Base-by-base conservation (phyloP, 2,329 filamentous ascomycete genomes). In the Xylariaceae sp. region DNA sequence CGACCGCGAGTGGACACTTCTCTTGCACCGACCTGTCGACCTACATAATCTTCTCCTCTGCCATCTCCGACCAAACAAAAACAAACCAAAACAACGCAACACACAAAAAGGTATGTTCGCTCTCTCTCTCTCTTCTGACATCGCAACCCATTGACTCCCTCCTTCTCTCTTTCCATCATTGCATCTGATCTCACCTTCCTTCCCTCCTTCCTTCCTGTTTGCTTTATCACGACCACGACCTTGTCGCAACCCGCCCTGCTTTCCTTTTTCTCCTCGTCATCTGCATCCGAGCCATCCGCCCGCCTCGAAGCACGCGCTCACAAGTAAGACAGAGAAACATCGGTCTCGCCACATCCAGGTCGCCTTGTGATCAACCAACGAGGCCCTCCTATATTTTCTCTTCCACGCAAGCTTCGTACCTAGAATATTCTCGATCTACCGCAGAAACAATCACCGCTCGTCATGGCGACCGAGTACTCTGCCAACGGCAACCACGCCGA, bases 401-500 rank as follows among this genome's bases (percentile, higher is more conserved):
- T 13, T 34, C 6, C 23, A 48, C 44, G 44, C 51, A 37, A 55
- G 59, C 59, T 56, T 51, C 45, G 51, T n/a, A 45, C 41, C 9
- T 45, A 13, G 10, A 45, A 45, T n/a, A n/a, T 45, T 45, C 23
- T 51, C 49, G 41, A 45, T 30, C 23, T 30, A 30, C 23, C 23
- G 23, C 11, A 35, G 23, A 13, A 18, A 10, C 23, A 35, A 52
- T 59, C 53, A 56, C 37, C 61, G 59, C 63, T 66, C 66, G 68
- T 66, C 67, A 80, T 80, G 77, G 73, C 78, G 66, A 72, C 71
- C 65, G 68, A 72, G 59, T 68, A 69, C 35, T 68, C 73, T 69
- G 71, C 73, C 73, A 82, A 81, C 73, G 79, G 79, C 71, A 79
- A 78, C 71, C 74, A 67, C 66, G 75, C 77, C 66, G 72, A 77